These are phyloP conservation scores for Mimosa pudica DNA, from an alignment of 306 rosid genomes.

Conservation along the genomic window DNA sequence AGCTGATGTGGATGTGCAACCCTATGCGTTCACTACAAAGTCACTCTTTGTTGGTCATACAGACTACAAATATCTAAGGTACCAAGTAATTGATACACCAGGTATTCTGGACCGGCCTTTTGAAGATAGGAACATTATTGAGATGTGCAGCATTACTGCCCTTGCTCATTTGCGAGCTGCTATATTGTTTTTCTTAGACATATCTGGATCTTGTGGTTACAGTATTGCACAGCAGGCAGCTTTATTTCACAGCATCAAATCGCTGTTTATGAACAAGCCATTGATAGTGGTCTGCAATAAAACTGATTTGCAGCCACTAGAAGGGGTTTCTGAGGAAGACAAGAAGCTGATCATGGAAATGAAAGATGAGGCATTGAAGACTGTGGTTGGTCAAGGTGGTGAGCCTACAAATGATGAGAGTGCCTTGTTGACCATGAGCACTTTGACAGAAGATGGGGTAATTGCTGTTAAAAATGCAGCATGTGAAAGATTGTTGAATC, in stretches of 20 bases:
- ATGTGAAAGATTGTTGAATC: conserved; percentile 76
- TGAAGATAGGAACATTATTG: conserved; percentile 87
- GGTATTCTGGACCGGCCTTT: conserved; percentile 94
- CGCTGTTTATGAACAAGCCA: conserved; percentile 60
- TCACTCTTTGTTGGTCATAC: conserved; percentile 91
- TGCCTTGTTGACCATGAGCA: conserved; percentile 80
- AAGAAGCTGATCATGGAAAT: conserved; percentile 73
- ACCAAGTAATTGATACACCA: conserved; percentile 89
- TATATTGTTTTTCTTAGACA: conserved; percentile 80
- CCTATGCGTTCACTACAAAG: conserved; percentile 91
- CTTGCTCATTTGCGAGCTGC: conserved; percentile 91
- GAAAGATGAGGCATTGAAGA: conserved; percentile 84
- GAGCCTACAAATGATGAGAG: conserved; percentile 61
- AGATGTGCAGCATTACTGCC: conserved; percentile 96
- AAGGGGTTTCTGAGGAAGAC: conserved; percentile 78
- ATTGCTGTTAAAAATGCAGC: conserved; percentile 86
- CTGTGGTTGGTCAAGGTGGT: conserved; percentile 75
- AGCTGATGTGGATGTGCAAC: conserved; percentile 94
- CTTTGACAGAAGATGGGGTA: conserved; percentile 84
- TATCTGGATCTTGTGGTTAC: conserved; percentile 91
- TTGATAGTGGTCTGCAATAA: conserved; percentile 62
- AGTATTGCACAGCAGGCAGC: conserved; percentile 87
- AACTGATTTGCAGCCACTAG: conserved; percentile 84
- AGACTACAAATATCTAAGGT: conserved; percentile 79
- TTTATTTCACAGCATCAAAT: conserved; percentile 75